Percentiles rank a stretch among this genome's conserved stretches.
These are phyloP conservation scores for Neofusicoccum laricinum DNA, from an alignment of 2,329 filamentous ascomycete species.

Conservation along the genomic window DNA sequence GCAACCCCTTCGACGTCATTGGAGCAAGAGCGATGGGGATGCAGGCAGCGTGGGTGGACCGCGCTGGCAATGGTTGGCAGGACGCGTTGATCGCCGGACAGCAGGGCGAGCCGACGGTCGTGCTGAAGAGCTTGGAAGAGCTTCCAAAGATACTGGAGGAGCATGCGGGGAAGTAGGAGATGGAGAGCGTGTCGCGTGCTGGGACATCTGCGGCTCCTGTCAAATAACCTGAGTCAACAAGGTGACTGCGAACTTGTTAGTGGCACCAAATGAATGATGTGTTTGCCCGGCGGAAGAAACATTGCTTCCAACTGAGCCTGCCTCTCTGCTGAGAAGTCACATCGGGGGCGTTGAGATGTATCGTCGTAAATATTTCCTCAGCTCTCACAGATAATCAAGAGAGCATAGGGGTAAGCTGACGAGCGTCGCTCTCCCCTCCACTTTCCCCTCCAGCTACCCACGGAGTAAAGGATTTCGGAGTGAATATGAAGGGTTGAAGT, in stretches of 20 bases:
- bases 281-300: not conserved
- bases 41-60: slow-evolving; percentile 66
- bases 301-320: not conserved
- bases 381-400: slow-evolving; percentile 42
- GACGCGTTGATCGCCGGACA: slow-evolving; percentile 55
- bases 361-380: slow-evolving; percentile 44
- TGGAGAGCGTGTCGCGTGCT: not conserved
- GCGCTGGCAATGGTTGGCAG: slow-evolving; percentile 61
- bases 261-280: not conserved
- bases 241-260: not conserved
- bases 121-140: slow-evolving; percentile 55
- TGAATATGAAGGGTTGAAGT: slow-evolving; percentile 58
- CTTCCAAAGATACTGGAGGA: slow-evolving; percentile 45
- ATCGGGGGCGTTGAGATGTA: slow-evolving; percentile 3
- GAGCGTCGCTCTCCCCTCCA: slow-evolving; percentile 59
- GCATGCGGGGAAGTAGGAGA: not conserved
- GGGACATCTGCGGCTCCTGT: not conserved
- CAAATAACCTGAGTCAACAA: not conserved
- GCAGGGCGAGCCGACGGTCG: slow-evolving; percentile 49
- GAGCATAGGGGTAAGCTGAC: slow-evolving; percentile 60
- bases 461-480: slow-evolving; percentile 59
- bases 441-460: slow-evolving; percentile 67
- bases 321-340: not conserved
- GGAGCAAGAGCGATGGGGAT: slow-evolving; percentile 62
- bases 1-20: slow-evolving; percentile 71